phyloP scores from a whole-genome alignment of 108 stramenopile species.

The Cyclotella kingstonii region DNA sequence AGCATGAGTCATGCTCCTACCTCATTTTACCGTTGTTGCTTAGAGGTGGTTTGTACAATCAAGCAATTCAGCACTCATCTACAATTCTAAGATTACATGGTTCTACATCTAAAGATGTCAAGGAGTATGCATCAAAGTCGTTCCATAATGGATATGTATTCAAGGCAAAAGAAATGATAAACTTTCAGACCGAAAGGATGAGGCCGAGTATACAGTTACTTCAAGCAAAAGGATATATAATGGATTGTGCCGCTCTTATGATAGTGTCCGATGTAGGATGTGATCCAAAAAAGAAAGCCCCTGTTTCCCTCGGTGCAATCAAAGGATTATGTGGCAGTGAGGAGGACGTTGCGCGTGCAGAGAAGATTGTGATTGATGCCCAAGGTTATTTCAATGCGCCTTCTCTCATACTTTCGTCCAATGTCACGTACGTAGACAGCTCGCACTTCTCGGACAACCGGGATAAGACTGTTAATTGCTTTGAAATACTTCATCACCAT shows the following conservation, averaged over 20 bases:
- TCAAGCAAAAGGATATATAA: conserved; percentile 63
- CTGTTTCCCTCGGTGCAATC: conserved; percentile 36
- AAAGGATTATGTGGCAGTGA: conserved; percentile 74
- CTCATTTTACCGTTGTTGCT: conserved; percentile 59
- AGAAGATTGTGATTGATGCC: conserved; percentile 56
- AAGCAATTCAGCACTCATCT: conserved; percentile 52
- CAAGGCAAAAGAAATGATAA: conserved; percentile 72
- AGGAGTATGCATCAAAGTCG: conserved; percentile 56
- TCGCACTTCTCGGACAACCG: conserved; percentile 56
- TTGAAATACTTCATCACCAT: conserved; percentile 41
- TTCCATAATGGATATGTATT: conserved; percentile 60
- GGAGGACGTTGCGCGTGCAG: conserved; percentile 52
- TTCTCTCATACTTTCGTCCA: conserved; percentile 28
- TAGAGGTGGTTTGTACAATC: conserved; percentile 67
- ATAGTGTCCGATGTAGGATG: conserved; percentile 27
- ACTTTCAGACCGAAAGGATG: conserved; percentile 70
- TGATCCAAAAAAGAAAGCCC: conserved; percentile 12
- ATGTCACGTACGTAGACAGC: conserved; percentile 10
- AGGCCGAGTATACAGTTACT: conserved; percentile 53
- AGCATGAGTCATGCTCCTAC: conserved; percentile 75
- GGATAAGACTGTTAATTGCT: conserved; percentile 57
- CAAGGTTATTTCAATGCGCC: conserved; percentile 60
- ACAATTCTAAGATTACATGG: conserved; percentile 60
- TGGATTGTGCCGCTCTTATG: conserved; percentile 68
- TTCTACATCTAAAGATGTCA: conserved; percentile 56